Evolutionary conservation across 192 early-diverging fungal species (phyloP), one percentile per base, ranked within the genome.

Genomic region (Radiomyces spectabilis): DNA sequence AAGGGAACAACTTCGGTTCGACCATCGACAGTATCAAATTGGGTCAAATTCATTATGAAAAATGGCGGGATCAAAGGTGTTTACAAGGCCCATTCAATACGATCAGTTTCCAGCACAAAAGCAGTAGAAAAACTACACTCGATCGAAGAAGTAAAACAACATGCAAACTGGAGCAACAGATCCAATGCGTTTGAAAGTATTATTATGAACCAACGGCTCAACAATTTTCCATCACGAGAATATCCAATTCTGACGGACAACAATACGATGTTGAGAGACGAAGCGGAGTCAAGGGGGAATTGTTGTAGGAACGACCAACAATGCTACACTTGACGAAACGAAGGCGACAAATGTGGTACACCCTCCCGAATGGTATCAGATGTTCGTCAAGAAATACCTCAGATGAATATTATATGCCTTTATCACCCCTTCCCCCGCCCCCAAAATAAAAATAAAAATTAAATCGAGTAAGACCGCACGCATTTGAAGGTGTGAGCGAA

Each of bases 141-240:
- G 15, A 51, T 50, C 12, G 3, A 33, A 35, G 19, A 21, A 5
- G 31, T 50, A 13, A 50, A 50, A 35, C 15, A 50, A 50, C 48
- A 50, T 19, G 48, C 48, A 16, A 50, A 35, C 32, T 53, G 40
- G 52, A 41, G 26, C 2, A n/a, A 41, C 6, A 53, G 29, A 3
- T 16, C 22, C 4, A 31, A n/a, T 31, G 42, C 52, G 0, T 53
- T 41, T 42, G 52, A 41, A 16, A 53, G 15, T 53, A 42, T 16
- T 41, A 53, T 22, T 41, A 19, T 30, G 42, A 53, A 29, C 51
- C 40, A 10, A 50, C 24, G n/a, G n/a, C n/a, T n/a, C n/a, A n/a
- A n/a, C n/a, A n/a, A n/a, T n/a, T n/a, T 30, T 10, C 46, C 26
- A 24, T 9, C 13, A 24, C 24, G 12, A 19, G 29, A 2, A 24